Evolutionary conservation across 2,329 filamentous ascomycete species (phyloP).

Genomic region (Cadophora malorum): DNA sequence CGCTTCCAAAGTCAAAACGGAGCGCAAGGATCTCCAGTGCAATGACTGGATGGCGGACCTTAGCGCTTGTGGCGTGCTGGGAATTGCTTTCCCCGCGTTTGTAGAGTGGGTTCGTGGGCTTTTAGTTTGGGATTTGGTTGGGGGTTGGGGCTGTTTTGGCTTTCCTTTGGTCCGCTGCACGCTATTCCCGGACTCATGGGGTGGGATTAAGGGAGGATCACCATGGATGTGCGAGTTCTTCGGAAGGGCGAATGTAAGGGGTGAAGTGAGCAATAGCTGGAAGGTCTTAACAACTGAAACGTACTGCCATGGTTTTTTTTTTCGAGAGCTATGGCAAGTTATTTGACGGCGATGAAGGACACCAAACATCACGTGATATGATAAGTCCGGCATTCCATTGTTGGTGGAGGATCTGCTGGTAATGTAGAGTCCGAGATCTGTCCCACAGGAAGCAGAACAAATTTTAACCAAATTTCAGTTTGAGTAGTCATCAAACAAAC

Average conservation of each 20-base stretch:
- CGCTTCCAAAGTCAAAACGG: not conserved
- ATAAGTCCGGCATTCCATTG: too few relatives aligned
- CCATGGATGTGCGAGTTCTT: not conserved
- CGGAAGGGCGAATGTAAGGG: not conserved
- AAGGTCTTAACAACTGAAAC: too few relatives aligned
- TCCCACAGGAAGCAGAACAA: too few relatives aligned
- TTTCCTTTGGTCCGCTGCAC: conserved; percentile 5
- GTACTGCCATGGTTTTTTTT: too few relatives aligned
- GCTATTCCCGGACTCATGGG: not conserved
- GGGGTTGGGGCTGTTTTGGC: not conserved
- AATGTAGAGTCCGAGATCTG: too few relatives aligned
- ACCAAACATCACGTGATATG: too few relatives aligned
- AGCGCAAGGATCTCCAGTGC: not conserved
- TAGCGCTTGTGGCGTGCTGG: not conserved
- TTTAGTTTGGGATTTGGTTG: not conserved
- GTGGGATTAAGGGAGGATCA: not conserved
- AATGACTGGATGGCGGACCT: conserved; percentile 2
- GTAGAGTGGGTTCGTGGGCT: not conserved
- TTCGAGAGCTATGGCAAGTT: too few relatives aligned
- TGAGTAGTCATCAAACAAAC: too few relatives aligned
- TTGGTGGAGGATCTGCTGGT: too few relatives aligned
- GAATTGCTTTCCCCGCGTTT: not conserved
- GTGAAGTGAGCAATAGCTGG: not conserved
- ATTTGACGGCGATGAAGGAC: too few relatives aligned
- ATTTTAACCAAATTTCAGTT: too few relatives aligned